Base-by-base conservation (phyloP, 2,329 filamentous ascomycete genomes). In the Colletotrichum sp. region DNA sequence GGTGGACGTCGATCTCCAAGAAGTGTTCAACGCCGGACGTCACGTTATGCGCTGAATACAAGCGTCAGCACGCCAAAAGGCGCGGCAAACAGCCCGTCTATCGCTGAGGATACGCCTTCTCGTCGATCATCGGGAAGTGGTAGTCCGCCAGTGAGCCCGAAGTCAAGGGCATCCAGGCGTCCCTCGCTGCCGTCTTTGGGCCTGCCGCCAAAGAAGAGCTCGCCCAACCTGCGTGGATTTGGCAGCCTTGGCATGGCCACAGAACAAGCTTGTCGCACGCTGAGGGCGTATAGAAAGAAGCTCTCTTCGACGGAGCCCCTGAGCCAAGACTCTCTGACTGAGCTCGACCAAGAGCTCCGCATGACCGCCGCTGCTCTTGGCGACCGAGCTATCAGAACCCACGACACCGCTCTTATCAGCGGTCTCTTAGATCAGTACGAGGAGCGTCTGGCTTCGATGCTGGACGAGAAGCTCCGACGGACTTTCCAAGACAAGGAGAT, bases 351-450 rank as follows among this genome's bases (percentile, higher is more conserved):
- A 77, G 92, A 94, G 80, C 82, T 94, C 73, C 89, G 92, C 22
- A 86, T 93, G 36, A 93, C 92, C 4, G 89, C 89, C 5, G 89
- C 92, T 12, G 92, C 92, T 8, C 84, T 94, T 34, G 90, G 90
- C 4, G 90, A 92, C 71, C 86, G 90, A 39, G 89, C 88, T 7
- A 90, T 88, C 75, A 85, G 90, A 78, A 90, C 92, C 82, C 91
- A 89, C 78, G 92, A 93, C 80, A 89, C 88, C 22, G 86, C 91
- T 65, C 85, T 94, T 39, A 61, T 78, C 22, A 90, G 88, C 55
- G 93, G 92, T 66, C 85, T 96, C 61, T 86, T 96, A 9, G 94
- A 95, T 79, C 92, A 95, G 84, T 95, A 95, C 80, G 95, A 93
- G 3, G 93, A 95, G 80, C 89, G 92, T 76, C 86, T 96, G 64